Evolutionary conservation across 352 stramenopile genomes (phyloP).

Genomic region (Phytophthora fragariae): DNA sequence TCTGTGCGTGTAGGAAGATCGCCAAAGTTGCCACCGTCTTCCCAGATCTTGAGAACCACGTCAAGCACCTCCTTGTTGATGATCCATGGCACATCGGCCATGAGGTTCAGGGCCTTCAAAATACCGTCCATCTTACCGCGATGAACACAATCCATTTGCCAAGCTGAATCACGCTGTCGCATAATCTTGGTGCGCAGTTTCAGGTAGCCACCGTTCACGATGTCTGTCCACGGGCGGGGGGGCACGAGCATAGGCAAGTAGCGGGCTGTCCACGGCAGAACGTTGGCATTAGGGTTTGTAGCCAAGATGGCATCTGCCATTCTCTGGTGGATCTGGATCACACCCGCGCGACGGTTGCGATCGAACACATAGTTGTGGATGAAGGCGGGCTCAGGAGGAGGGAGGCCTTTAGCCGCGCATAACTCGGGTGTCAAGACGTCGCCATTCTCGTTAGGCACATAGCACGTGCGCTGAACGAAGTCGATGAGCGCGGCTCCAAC

Average conservation of each 20-base stretch:
- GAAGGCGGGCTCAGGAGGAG: conserved; percentile 59
- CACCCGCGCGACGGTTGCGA: conserved; percentile 77
- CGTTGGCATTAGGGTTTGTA: conserved; percentile 61
- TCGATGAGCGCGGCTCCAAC: conserved; percentile 85
- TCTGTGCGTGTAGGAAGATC: conserved; percentile 92
- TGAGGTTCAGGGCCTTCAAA: conserved; percentile 92
- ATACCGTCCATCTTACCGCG: conserved; percentile 87
- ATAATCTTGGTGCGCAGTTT: conserved; percentile 94
- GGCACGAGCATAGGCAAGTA: conserved; percentile 98
- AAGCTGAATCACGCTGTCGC: conserved; percentile 83
- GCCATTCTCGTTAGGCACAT: conserved; percentile 50
- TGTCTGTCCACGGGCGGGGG: conserved; percentile 90
- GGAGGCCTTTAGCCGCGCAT: conserved; percentile 37
- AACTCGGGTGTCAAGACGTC: conserved; percentile 44
- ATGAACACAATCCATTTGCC: conserved; percentile 91
- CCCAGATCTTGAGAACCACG: conserved; percentile 92
- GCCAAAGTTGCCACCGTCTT: conserved; percentile 91
- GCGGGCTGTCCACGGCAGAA: conserved; percentile 82
- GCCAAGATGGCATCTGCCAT: conserved; percentile 64
- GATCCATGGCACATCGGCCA: conserved; percentile 94
- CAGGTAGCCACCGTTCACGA: conserved; percentile 94
- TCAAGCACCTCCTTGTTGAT: conserved; percentile 96
- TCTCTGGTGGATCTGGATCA: conserved; percentile 77
- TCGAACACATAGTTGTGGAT: conserved; percentile 85
- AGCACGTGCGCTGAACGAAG: conserved; percentile 83